Conservation (phyloP, 768 basidiomycete species). For the Infundibulicybe gibba region DNA sequence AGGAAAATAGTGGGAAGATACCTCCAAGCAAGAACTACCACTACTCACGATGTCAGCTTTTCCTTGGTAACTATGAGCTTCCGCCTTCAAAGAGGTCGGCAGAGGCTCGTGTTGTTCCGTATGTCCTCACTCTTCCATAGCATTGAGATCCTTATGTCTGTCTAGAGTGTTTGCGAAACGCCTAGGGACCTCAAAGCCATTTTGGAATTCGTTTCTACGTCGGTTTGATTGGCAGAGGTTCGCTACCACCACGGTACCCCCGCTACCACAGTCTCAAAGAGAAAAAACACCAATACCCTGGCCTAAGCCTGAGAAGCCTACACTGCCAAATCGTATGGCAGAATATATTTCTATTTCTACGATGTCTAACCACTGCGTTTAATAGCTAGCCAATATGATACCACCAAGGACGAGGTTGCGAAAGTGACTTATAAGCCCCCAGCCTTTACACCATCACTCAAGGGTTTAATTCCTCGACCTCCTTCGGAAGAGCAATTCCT, state of each 20-base stretch:
- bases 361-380: constrained; percentile 1
- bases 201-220: constrained; percentile 51
- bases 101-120: constrained; percentile 43
- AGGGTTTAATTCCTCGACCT: constrained; percentile 32
- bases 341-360: neutral
- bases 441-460: constrained; percentile 34
- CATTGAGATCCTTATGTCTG: neutral
- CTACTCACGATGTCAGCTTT: constrained; percentile 81
- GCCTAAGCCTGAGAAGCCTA: constrained; percentile 50
- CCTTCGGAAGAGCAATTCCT: constrained; percentile 56
- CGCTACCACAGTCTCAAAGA: constrained; percentile 38
- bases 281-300: constrained; percentile 59
- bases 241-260: constrained; percentile 61
- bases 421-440: constrained; percentile 73
- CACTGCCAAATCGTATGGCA: constrained; percentile 40
- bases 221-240: constrained; percentile 73
- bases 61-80: constrained; percentile 63
- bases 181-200: constrained; percentile 54
- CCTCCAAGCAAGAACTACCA: constrained; percentile 51
- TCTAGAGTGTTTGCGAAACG: constrained; percentile 77
- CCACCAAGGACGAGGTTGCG: constrained; percentile 53
- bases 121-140: constrained; percentile 18
- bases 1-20: constrained; percentile 22
- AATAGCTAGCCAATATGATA: constrained; percentile 63
- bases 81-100: constrained; percentile 36